Evolutionary conservation across 371 early-diverging fungal genomes (phyloP).

Genomic region (Apophysomyces ossiformis): DNA sequence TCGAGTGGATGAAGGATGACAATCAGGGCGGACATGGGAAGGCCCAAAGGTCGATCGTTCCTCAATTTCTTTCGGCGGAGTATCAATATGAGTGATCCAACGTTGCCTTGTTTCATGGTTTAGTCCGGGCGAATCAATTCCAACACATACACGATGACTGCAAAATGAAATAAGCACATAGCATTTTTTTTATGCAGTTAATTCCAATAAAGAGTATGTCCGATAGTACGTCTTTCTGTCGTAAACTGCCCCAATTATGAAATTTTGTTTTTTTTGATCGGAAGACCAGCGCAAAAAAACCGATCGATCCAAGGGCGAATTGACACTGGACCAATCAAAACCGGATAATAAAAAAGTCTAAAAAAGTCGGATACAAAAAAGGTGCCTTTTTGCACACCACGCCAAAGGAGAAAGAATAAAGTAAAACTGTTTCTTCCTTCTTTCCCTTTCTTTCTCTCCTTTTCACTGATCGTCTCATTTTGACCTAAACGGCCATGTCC

Average conservation of each 20-base stretch:
- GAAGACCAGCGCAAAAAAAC: too few species aligned
- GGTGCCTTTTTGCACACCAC: neutral
- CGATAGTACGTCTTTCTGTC: neutral
- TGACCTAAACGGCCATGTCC: neutral
- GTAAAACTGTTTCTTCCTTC: too few species aligned
- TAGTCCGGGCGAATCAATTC: neutral
- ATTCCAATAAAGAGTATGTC: neutral
- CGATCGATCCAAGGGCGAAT: neutral
- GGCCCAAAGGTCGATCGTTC: neutral
- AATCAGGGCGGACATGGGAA: neutral
- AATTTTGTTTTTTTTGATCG: too few species aligned
- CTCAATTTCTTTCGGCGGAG: neutral
- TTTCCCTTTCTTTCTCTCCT: neutral
- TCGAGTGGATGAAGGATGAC: neutral
- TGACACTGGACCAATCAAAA: constrained; percentile 10
- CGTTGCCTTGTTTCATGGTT: neutral
- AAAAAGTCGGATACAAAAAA: neutral
- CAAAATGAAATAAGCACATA: too few species aligned
- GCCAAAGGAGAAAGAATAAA: neutral
- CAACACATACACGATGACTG: neutral
- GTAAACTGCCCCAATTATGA: neutral
- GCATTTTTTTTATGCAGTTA: neutral
- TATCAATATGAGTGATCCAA: neutral
- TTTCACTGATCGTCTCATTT: neutral
- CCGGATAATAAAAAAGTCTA: neutral